phyloP scores from a whole-genome alignment of 805 yeast species.

The Metschnikowia cerradonensis region DNA sequence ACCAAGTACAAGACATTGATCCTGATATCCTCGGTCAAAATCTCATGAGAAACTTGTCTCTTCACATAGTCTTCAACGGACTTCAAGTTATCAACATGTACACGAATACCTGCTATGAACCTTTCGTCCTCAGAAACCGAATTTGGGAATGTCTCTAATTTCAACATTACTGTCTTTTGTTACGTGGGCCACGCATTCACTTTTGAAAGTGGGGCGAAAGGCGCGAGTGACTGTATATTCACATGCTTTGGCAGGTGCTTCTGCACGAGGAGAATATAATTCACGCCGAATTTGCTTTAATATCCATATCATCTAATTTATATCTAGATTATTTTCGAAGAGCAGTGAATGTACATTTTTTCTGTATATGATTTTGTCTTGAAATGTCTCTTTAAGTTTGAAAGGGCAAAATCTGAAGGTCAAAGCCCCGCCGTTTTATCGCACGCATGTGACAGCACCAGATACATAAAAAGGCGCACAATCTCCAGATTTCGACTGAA shows the following conservation, averaged over 20 bases:
- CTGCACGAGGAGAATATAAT: neutral
- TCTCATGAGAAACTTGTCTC: neutral
- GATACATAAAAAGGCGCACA: constrained; percentile 1
- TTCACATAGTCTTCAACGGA: constrained; percentile 6
- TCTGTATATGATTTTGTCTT: neutral
- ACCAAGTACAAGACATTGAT: constrained; percentile 41
- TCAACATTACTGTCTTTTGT: constrained; percentile 8
- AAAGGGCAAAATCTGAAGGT: neutral
- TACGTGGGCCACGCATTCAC: neutral
- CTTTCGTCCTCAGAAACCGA: constrained; percentile 7
- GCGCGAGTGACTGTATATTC: constrained; percentile 1
- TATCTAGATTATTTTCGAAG: neutral
- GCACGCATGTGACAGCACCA: neutral
- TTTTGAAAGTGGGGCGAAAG: constrained; percentile 1
- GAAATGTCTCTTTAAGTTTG: neutral
- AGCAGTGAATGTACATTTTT: too few species aligned
- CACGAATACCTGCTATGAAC: constrained; percentile 43
- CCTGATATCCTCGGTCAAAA: constrained; percentile 21
- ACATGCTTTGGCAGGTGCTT: neutral
- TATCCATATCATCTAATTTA: neutral
- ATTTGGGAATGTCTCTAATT: constrained; percentile 9
- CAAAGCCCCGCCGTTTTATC: neutral
- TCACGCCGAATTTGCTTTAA: neutral
- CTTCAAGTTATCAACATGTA: constrained; percentile 22
- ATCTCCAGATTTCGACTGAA: neutral